phyloP scores from a whole-genome alignment of 2,329 filamentous ascomycete species.

The Pseudomassariella vexata region DNA sequence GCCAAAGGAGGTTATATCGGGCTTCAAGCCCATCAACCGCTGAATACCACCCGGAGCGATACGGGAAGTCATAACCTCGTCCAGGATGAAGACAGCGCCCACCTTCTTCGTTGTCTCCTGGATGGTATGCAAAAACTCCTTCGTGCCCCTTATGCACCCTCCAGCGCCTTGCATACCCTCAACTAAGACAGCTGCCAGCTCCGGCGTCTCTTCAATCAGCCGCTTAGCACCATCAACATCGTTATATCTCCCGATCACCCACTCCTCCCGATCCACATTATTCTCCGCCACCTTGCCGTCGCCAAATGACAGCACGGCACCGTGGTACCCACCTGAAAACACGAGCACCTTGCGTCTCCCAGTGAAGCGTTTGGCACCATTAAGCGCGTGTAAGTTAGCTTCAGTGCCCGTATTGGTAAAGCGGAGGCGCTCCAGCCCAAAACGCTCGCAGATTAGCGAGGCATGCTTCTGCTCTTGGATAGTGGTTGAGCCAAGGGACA shows the following conservation, averaged over 20 bases:
- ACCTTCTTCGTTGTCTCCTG: slow-evolving; percentile 37
- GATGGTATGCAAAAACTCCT: slow-evolving; percentile 46
- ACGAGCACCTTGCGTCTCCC: slow-evolving; percentile 41
- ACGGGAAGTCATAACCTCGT: slow-evolving; percentile 67
- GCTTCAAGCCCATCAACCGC: slow-evolving; percentile 34
- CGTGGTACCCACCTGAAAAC: slow-evolving; percentile 47
- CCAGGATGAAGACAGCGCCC: slow-evolving; percentile 58
- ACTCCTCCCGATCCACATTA: slow-evolving; percentile 47
- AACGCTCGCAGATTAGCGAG: slow-evolving; percentile 44
- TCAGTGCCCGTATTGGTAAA: slow-evolving; percentile 65
- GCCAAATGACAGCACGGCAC: slow-evolving; percentile 45
- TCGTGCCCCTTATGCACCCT: slow-evolving; percentile 46
- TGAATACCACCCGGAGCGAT: slow-evolving; percentile 46
- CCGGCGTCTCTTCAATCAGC: slow-evolving; percentile 33
- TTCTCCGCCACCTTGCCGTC: slow-evolving; percentile 32
- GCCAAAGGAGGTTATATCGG: slow-evolving; percentile 59
- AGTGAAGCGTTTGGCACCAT: slow-evolving; percentile 42
- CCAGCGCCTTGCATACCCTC: slow-evolving; percentile 62
- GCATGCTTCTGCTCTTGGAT: slow-evolving; percentile 47
- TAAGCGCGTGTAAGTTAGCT: slow-evolving; percentile 55
- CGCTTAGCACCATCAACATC: slow-evolving; percentile 39
- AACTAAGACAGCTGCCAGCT: slow-evolving; percentile 58
- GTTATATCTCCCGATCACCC: slow-evolving; percentile 58
- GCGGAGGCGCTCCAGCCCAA: slow-evolving; percentile 49
- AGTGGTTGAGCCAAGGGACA: slow-evolving; percentile 50